Evolutionary conservation across 2,329 filamentous ascomycete genomes (phyloP).

Genomic region (Chrysoporthe deuterocubensis): DNA sequence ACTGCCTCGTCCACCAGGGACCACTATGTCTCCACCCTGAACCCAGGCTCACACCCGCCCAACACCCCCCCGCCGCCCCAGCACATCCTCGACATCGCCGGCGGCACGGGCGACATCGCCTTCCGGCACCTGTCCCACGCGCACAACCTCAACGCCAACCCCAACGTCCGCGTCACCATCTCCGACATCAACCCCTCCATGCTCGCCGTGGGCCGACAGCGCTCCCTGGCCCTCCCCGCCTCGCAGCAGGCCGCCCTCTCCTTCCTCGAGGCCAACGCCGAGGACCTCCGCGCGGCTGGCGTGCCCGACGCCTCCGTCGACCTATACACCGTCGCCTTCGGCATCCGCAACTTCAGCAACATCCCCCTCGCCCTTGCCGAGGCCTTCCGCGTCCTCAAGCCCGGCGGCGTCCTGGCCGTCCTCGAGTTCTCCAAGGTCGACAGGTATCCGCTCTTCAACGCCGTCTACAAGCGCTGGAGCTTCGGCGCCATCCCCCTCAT

Average conservation of each 20-base stretch:
- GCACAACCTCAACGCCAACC: slow-evolving; percentile 75
- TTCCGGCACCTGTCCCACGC: slow-evolving; percentile 94
- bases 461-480: slow-evolving; percentile 92
- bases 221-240: slow-evolving; percentile 40
- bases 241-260: slow-evolving; percentile 49
- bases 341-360: slow-evolving; percentile 95
- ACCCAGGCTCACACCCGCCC: slow-evolving; percentile 69
- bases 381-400: slow-evolving; percentile 86
- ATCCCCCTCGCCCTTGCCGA: slow-evolving; percentile 82
- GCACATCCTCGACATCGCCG: slow-evolving; percentile 92
- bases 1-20: slow-evolving; percentile 55
- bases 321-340: slow-evolving; percentile 96
- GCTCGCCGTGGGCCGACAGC: slow-evolving; percentile 53
- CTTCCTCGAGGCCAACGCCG: slow-evolving; percentile 91
- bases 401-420: slow-evolving; percentile 94
- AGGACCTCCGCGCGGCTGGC: slow-evolving; percentile 62
- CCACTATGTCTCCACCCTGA: slow-evolving; percentile 89
- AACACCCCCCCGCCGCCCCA: slow-evolving; percentile 52
- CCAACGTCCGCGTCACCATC: slow-evolving; percentile 48
- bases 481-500: slow-evolving; percentile 94
- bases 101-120: slow-evolving; percentile 96
- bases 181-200: slow-evolving; percentile 49
- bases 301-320: slow-evolving; percentile 78
- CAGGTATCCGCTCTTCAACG: slow-evolving; percentile 76
- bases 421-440: slow-evolving; percentile 91